Base-by-base conservation (phyloP, 768 basidiomycete species). In the Lentinula sp. region DNA sequence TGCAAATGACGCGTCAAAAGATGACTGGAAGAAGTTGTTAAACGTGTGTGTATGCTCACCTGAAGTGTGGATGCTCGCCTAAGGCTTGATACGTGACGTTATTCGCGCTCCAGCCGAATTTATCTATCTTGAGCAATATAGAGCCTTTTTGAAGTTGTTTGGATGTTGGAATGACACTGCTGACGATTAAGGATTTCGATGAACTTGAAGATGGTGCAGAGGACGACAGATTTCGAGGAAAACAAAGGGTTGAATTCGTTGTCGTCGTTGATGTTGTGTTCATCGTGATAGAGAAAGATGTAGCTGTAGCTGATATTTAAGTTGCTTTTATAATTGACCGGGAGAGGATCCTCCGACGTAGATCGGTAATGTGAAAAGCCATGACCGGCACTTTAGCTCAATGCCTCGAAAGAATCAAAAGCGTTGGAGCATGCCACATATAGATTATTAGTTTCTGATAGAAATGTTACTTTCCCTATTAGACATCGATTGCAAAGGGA, bases 71-170 rank as follows among this genome's bases (percentile, higher is more conserved):
- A 57, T 80, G 76, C 59, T 82, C 81, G n/a, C 72, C 74, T 2
- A 78, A 66, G 7, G 81, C 79, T 66, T 89, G 85, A 68, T 89
- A 89, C 15, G 88, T 87, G 18, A 89, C 63, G 65, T 89, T 89
- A 68, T 89, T 89, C 45, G 87, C 80, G 33, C 85, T 87, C 69
- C 85, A 89, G 3, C 87, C 87, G 66, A 89, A 88, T 16, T 83
- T 79, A 60, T 88, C 86, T 4, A 88, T 81, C 57, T 74, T 75
- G 60, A 87, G 74, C 15, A 87, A 66, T 43, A 87, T 75, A 60
- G 83, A 79, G 70, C 83, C 77, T 15, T 68, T 60, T 8, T 79
- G 79, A 18, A 73, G 33, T 62, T 64, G 6, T 20, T 20, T 5
- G 16, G 16, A 18, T 42, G 46, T 58, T 1, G 67, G 71, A 23